phyloP scores from a whole-genome alignment of 768 basidiomycete genomes.

The Amanita brunnescens region DNA sequence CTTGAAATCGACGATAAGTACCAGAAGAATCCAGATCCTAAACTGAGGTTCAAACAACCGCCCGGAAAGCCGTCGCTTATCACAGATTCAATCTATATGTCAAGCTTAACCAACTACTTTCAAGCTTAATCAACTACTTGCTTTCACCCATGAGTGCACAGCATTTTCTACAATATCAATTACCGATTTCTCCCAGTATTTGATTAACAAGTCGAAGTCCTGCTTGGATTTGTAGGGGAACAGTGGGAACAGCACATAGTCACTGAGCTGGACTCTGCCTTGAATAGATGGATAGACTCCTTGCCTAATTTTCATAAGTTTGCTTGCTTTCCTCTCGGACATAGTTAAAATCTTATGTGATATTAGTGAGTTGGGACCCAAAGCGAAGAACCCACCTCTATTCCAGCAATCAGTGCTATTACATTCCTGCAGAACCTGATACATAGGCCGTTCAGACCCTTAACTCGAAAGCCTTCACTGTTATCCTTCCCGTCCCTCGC shows the following conservation, averaged over 20 bases:
- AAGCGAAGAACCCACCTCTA: conserved; percentile 30
- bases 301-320: conserved; percentile 51
- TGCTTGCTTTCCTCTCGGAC: too few species aligned
- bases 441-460: conserved; percentile 55
- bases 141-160: conserved; percentile 31
- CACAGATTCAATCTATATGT: conserved; percentile 46
- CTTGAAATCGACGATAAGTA: conserved; percentile 66
- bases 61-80: conserved; percentile 47
- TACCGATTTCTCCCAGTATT: conserved; percentile 44
- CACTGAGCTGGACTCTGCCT: conserved; percentile 58
- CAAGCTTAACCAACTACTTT: conserved; percentile 55
- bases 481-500: conserved; percentile 59
- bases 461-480: conserved; percentile 36
- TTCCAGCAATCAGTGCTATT: conserved; percentile 58
- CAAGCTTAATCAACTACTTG: conserved; percentile 42
- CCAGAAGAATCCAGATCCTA: conserved; percentile 55
- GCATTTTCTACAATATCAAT: not conserved
- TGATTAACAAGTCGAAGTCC: conserved; percentile 69
- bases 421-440: conserved; percentile 59
- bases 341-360: not conserved
- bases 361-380: conserved; percentile 49
- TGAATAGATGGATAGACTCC: conserved; percentile 64
- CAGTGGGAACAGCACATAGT: conserved; percentile 41
- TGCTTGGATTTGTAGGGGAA: conserved; percentile 51
- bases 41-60: conserved; percentile 63